Base-by-base conservation (phyloP, 2,329 filamentous ascomycete genomes). In the Plenodomus biglobosus region DNA sequence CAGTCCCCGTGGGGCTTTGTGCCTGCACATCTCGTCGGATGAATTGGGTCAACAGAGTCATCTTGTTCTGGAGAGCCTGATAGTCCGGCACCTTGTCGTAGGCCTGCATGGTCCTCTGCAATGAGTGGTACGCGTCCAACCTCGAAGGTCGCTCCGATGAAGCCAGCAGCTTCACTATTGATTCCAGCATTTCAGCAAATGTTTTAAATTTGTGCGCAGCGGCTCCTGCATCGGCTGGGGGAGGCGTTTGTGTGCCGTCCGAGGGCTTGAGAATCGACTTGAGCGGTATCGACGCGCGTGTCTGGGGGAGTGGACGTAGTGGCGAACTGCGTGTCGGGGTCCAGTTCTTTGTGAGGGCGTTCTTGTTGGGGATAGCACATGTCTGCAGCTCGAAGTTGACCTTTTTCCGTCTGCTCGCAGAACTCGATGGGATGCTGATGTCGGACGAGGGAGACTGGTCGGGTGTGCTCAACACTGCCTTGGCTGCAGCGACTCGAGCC, bases 81-180 rank as follows among this genome's bases (percentile, higher is more conserved):
- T 61, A 55, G 39, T 71, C 69, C 0, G 91, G 91, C 13, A 95
- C 75, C 58, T 89, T 88, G 53, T 92, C 89, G 48, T 92, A 96
- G 5, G 87, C 82, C 68, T 90, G 88, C 59, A 96, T 76, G 3
- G 86, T 85, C 27, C 85, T 81, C 24, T 87, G 83, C 38, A 99
- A 77, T 62, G 87, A 87, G 67, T 86, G 85, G 65, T 99, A 97
- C 40, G 92, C 90, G 73, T 99, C 94, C 24, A 94, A 73, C 58
- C 87, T 87, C 11, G 84, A 85, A 48, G 85, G 81, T 44, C 86
- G 80, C 58, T 91, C 87, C 22, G 84, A 78, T 18, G 88, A 85
- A 32, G 87, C 88, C 40, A 99, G 80, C 72, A 94, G 88, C 71
- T 89, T 86, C 30, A 90, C 81, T 4, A 90, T 84, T 0, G 90